Base-by-base conservation (phyloP, 2,329 filamentous ascomycete species). In the Aspergillus caelatus region DNA sequence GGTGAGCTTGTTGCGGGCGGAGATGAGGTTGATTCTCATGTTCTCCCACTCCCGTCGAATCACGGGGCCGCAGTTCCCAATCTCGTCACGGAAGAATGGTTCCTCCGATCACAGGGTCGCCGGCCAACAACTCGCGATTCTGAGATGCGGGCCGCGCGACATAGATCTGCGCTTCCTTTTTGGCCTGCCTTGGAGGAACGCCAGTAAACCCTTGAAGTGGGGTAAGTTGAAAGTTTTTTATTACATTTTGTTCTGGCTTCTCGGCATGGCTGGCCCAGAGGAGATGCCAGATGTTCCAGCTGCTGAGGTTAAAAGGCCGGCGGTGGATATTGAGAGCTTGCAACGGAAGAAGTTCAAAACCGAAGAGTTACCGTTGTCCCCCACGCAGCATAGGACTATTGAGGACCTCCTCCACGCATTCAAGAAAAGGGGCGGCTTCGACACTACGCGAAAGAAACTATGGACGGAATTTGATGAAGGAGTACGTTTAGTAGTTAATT, bases 391-490 rank as follows among this genome's bases (percentile, higher is more conserved):
- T 65, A 79, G 82, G 8, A 82, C 83, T 28, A 88, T 90, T 61
- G 87, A 89, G 72, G 81, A 81, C 67, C 80, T 90, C 52, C 80
- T 89, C 21, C 83, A 88, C 71, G 85, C 85, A 0, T 88, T 89
- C 74, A 88, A 88, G 76, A 89, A 89, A 76, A 88, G 88, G 74
- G 88, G 88, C 66, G 86, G 87, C 61, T 90, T 88, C 70, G 88
- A 90, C 73, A 79, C 78, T 57, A 77, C 89, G 61, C 84, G 88
- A 63, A 89, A 89, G 74, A 82, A 85, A 63, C 78, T 87, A 3
- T 87, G 86, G 79, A 82, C 85, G 14, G 82, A 87, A 62, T 89
- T 86, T 65, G 82, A 84, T 62, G 78, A 83, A 58, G 81, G 82
- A 64, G 85, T 86, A 80, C 65, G 82, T 62, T 46, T 55, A 58